Evolutionary conservation across 176 grass and related monocot genomes (phyloP), one percentile per base, ranked within the genome.

Genomic region (Panicum miliaceum): DNA sequence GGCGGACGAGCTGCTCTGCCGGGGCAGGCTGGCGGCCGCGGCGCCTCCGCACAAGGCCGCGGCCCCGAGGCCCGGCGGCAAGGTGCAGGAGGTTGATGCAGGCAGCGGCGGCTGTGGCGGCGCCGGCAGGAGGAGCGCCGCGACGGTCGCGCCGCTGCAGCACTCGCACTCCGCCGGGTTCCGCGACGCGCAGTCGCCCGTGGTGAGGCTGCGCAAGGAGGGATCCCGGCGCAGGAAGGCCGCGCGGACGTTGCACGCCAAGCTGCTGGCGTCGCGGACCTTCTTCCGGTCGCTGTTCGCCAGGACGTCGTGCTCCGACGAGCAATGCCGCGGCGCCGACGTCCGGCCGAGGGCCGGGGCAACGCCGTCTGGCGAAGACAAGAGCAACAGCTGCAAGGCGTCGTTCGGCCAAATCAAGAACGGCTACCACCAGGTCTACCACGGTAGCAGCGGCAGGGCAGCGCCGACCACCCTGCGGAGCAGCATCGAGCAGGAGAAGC

Each of bases 271-370:
- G 45, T 82, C 91, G 19, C 82, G 71, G 42, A 60, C 67, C 12
- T 90, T 90, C 83, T 63, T 94, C 79, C 84, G 77, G 71, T 89
- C 89, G 0, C 76, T 94, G 22, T 94, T 94, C 92, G 57, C 76
- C 32, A 57, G 81, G 81, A 77, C 89, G 15, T 70, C 62, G 34
- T 89, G 84, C 87, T 84, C 87, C 22, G 71, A 84, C 76, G 65
- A 86, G 60, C 68, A 61, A 56, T 80, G 45, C 86, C 90, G 38
- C 14, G 61, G 82, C 81, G 15, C 50, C 7, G 43, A 48, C 63
- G 65, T 53, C 66, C 66, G 42, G 59, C 37, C 59, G 18, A n/a
- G 53, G 56, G 58, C 46, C 52, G 45, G 68, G 35, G 41, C 76
- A 26, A 1, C 67, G 12, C 40, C 58, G 1, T 1, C 7, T 12